Evolutionary conservation across 768 basidiomycete species (phyloP).

Genomic region (Phanerodontia chrysosporium): DNA sequence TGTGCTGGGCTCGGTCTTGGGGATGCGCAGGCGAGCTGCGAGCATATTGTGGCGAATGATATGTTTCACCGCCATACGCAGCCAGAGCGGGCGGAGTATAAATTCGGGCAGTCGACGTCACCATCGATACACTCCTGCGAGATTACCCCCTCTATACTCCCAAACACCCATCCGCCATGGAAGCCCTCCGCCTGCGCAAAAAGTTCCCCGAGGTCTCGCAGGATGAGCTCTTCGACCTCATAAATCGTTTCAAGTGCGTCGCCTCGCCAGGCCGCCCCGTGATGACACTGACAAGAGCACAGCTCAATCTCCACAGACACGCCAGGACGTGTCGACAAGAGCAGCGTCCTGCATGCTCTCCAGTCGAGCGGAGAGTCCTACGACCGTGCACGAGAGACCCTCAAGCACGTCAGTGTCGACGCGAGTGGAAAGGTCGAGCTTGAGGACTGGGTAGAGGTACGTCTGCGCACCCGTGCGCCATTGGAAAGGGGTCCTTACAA

Average conservation of each 20-base stretch:
- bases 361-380: conserved; percentile 85
- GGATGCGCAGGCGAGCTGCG: neutral
- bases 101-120: conserved; percentile 11
- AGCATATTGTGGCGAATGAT: neutral
- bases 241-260: conserved; percentile 93
- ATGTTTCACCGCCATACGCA: conserved; percentile 1
- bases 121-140: neutral
- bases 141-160: neutral
- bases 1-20: neutral
- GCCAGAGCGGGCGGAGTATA: neutral
- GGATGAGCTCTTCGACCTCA: conserved; percentile 93
- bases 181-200: conserved; percentile 82
- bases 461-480: conserved; percentile 20
- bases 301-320: conserved; percentile 76
- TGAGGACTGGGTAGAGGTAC: conserved; percentile 97
- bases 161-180: conserved; percentile 41
- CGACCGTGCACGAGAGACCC: conserved; percentile 81
- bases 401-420: conserved; percentile 93
- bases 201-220: conserved; percentile 88
- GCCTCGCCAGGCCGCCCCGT: neutral
- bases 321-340: conserved; percentile 81
- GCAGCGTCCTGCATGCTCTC: conserved; percentile 71
- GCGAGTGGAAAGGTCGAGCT: conserved; percentile 94
- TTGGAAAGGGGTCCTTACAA: conserved; percentile 17
- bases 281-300: conserved; percentile 6